Conservation (phyloP, 1,284 basidiomycete genomes). For the Athelia psychrophila region DNA sequence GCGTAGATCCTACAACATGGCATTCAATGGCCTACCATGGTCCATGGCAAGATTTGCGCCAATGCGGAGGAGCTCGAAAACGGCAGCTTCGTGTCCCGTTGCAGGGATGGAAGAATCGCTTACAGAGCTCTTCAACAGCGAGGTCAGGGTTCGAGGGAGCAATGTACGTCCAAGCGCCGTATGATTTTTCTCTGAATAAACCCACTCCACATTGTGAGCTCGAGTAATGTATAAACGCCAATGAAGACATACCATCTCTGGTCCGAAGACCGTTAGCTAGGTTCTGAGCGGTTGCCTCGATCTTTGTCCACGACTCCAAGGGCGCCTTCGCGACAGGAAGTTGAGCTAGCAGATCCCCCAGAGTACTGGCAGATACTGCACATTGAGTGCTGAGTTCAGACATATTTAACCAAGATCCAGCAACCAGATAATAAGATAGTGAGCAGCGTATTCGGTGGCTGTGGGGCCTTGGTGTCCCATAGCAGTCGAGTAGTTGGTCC, state of each 20-base stretch:
- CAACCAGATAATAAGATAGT: not conserved
- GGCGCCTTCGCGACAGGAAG: conserved; percentile 26
- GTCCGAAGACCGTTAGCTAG: conserved; percentile 62
- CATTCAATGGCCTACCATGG: conserved; percentile 48
- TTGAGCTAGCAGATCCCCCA: conserved; percentile 28
- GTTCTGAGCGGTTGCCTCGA: conserved; percentile 49
- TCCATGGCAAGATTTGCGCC: conserved; percentile 81
- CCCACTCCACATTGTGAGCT: not conserved
- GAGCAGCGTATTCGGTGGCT: not conserved
- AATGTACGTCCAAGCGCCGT: conserved; percentile 61
- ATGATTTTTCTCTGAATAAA: conserved; percentile 59
- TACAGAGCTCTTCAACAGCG: conserved; percentile 55
- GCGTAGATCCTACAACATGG: conserved; percentile 1
- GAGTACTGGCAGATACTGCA: not conserved
- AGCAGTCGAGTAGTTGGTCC: no score
- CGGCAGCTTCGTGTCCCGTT: conserved; percentile 40
- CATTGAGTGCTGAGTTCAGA: not conserved
- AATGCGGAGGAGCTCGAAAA: conserved; percentile 70
- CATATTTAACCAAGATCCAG: not conserved
- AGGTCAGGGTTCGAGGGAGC: conserved; percentile 61
- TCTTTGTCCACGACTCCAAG: conserved; percentile 45
- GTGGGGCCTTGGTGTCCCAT: no score
- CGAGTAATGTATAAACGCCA: not conserved
- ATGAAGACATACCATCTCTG: conserved; percentile 40
- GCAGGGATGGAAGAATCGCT: conserved; percentile 44